phyloP scores from a whole-genome alignment of 768 basidiomycete genomes.

The Trametes maxima region DNA sequence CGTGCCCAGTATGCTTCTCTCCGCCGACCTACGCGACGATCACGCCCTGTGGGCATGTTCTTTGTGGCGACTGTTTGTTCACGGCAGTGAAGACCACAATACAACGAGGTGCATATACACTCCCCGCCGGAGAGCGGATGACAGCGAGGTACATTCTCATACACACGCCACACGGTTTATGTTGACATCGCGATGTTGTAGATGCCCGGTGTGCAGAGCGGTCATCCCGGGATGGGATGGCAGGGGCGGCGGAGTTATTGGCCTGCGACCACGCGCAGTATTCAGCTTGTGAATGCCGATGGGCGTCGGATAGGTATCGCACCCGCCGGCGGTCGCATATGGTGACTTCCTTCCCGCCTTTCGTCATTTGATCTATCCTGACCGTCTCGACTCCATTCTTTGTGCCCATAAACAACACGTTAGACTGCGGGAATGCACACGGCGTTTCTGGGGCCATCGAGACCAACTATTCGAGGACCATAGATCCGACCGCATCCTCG shows the following conservation, averaged over 20 bases:
- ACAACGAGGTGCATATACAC: slow-evolving; percentile 41
- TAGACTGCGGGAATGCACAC: too few relatives aligned
- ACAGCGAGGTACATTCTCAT: slow-evolving; percentile 24
- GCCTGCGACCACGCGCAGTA: slow-evolving; percentile 28
- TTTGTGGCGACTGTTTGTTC: slow-evolving; percentile 77
- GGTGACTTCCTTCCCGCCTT: too few relatives aligned
- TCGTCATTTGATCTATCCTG: too few relatives aligned
- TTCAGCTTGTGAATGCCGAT: slow-evolving; percentile 19
- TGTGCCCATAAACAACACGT: too few relatives aligned
- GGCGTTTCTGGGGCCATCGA: too few relatives aligned
- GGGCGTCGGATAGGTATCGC: neutral
- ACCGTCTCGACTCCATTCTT: too few relatives aligned
- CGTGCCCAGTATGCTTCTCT: slow-evolving; percentile 80
- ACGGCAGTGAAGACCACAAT: slow-evolving; percentile 67
- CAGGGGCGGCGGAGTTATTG: slow-evolving; percentile 32
- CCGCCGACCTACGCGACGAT: slow-evolving; percentile 74
- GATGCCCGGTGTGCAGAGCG: slow-evolving; percentile 34
- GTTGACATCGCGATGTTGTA: neutral
- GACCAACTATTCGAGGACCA: too few relatives aligned
- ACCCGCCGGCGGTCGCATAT: too few relatives aligned
- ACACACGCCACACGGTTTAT: neutral
- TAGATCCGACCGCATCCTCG: too few relatives aligned
- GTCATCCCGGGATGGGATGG: slow-evolving; percentile 35
- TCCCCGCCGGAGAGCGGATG: slow-evolving; percentile 23
- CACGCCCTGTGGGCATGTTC: slow-evolving; percentile 80